Evolutionary conservation across 208 protist genomes (phyloP), one percentile per base, ranked within the genome.

Genomic region (Crithidia sp.): DNA sequence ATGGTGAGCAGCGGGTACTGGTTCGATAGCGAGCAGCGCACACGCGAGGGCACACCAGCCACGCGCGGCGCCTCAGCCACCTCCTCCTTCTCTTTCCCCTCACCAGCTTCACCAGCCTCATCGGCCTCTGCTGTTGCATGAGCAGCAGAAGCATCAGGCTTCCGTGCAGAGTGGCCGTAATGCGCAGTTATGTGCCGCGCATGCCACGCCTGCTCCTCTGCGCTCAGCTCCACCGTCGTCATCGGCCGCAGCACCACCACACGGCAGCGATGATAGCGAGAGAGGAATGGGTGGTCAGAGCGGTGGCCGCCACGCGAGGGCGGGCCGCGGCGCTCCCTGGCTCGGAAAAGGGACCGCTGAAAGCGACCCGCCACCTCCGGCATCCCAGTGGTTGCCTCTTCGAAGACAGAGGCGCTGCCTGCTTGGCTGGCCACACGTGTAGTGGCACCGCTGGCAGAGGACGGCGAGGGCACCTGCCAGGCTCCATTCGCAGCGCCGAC

Each of bases 1-100:
- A 92, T 58, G 7, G 89, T 83, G 44, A 95, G 67, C 36, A 95
- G 78, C n/a, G 90, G 90, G 52, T 86, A 95, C 68, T 88, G 84
- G 63, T 92, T 87, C 0, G 90, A 89, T 13, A 86, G 67, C n/a
- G 85, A 91, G 76, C 81, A 90, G 28, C 54, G 67, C 73, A 88
- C 74, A 36, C 66, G 74, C 62, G 74, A 47, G 6, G 7, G 37
- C 40, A 79, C 61, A 8, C 47, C 37, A 12, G 62, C 61, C 52
- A 36, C 40, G 17, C 55, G 63, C 40, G 62, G 77, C 39, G 54
- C n/a, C 28, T 41, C 36, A 12, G 17, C 66, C 28, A 17, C 49
- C 17, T 67, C 52, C 2, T 36, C 45, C 9, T 2, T 16, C 43
- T 49, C 40, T 17, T 74, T 47, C 49, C 8, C 36, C 19, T 62